Evolutionary conservation across 352 stramenopile species (phyloP), one percentile per base, ranked within the genome.

Genomic region (Phytophthora foliorum): DNA sequence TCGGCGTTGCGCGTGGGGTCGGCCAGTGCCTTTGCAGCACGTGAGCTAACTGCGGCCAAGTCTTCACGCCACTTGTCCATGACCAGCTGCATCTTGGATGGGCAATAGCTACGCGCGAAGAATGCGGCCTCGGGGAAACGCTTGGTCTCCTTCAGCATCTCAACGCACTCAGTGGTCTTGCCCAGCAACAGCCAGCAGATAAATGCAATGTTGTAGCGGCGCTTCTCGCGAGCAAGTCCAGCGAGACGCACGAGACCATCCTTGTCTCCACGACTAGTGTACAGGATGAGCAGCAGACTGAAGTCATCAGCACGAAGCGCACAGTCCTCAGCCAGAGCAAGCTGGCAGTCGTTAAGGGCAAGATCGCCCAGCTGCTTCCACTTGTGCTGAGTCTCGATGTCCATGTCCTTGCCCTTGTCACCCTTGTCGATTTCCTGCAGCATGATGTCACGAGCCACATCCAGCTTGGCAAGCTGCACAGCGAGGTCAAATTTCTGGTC

Each of bases 401-500:
- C 97, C 69, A 98, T 86, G 80, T 98, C 79, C 44, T 80, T 75
- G n/a, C 56, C 62, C 55, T 89, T 84, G 44, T 67, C 67, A 7
- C 57, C 70, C 62, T 81, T 75, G 57, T 90, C 79, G 36, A 92
- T 89, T 57, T 93, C 96, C 53, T 97, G 88, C 24, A 98, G 73
- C 79, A 99, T 95, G 38, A 99, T 97, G 29, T 96, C 84, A 44
- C 95, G 92, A 2, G 97, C 97, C 42, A 98, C 83, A 36, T 98
- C 94, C 32, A 99, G 87, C 67, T 99, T 95, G 5, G 95, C 95
- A 44, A 99, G 88, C 75, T 99, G 96, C 24, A 99, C 86, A 0
- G 97, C 93, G 17, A 99, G 82, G 59, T 99, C 98, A 73, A 99
- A 99, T 67, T 98, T 98, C 65, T 99, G 97, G 67, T 99, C 98